These are phyloP conservation scores for Metschnikowia cubensis DNA, from an alignment of 805 yeast genomes.

Conservation along the genomic window DNA sequence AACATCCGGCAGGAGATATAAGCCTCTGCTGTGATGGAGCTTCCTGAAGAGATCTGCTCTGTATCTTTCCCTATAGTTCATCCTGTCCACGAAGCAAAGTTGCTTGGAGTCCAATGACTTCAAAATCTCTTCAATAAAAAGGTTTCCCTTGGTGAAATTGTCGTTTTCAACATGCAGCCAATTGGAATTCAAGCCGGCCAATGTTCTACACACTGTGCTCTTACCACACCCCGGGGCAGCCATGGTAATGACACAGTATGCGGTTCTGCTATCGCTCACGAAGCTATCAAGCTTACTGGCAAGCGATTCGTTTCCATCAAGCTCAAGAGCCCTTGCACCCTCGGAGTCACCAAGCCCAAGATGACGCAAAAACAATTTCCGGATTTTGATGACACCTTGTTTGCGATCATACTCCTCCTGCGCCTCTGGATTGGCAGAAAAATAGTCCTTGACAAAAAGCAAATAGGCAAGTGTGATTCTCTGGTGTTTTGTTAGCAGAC, in stretches of 20 bases:
- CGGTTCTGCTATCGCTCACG: slow-evolving; percentile 21
- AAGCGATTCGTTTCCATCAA: slow-evolving; percentile 34
- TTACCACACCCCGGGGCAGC: slow-evolving; percentile 96
- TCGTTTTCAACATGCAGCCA: slow-evolving; percentile 86
- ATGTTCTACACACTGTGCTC: slow-evolving; percentile 69
- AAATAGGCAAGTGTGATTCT: slow-evolving; percentile 64
- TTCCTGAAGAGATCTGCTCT: slow-evolving; percentile 61
- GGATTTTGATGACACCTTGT: slow-evolving; percentile 68
- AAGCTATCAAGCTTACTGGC: slow-evolving; percentile 14
- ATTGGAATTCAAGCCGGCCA: slow-evolving; percentile 49
- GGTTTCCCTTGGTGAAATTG: slow-evolving; percentile 49
- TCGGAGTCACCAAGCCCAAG: slow-evolving; percentile 42
- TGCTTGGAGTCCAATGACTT: slow-evolving; percentile 28
- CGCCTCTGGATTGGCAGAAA: slow-evolving; percentile 47
- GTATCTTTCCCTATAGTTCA: slow-evolving; percentile 71
- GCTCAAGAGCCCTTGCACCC: slow-evolving; percentile 56
- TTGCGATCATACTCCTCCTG: slow-evolving; percentile 47
- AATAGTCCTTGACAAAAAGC: slow-evolving; percentile 55
- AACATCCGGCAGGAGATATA: slow-evolving; percentile 28
- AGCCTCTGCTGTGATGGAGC: slow-evolving; percentile 29
- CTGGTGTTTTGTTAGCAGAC: slow-evolving; percentile 41
- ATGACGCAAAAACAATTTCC: slow-evolving; percentile 59
- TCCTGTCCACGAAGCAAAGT: slow-evolving; percentile 74
- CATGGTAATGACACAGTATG: slow-evolving; percentile 68
- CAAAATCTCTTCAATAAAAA: slow-evolving; percentile 47